phyloP scores from a whole-genome alignment of 805 yeast genomes.

The Cyberlindnera veronae region DNA sequence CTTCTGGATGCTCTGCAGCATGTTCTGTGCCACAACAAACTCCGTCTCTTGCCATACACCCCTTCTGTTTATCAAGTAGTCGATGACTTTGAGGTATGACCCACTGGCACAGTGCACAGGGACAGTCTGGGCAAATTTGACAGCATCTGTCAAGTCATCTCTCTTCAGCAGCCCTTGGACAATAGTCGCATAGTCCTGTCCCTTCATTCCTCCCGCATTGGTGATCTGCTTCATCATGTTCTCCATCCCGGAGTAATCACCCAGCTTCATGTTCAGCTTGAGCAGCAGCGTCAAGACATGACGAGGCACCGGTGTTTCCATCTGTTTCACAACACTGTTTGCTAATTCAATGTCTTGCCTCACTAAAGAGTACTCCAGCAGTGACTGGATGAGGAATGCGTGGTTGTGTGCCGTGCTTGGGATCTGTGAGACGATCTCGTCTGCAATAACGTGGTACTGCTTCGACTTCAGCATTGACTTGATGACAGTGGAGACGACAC shows the following conservation, averaged over 20 bases:
- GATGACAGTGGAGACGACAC: conserved; percentile 15
- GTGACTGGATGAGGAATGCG: conserved; percentile 11
- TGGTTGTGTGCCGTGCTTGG: conserved; percentile 13
- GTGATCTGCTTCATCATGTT: conserved; percentile 20
- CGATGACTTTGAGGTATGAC: conserved; percentile 15
- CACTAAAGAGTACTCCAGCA: conserved; percentile 14
- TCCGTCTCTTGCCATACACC: conserved; percentile 14
- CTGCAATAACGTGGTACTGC: conserved; percentile 12
- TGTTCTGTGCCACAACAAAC: conserved; percentile 15
- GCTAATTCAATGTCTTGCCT: conserved; percentile 11
- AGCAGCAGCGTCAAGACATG: conserved; percentile 16
- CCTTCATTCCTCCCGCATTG: conserved; percentile 11
- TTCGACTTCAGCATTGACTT: conserved; percentile 14
- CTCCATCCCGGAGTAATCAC: conserved; percentile 21
- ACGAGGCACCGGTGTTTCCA: conserved; percentile 17
- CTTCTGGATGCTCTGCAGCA: conserved; percentile 12
- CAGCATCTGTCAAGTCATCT: conserved; percentile 12
- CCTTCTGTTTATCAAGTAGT: conserved; percentile 11
- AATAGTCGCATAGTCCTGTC: conserved; percentile 20
- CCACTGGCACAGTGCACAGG: conserved; percentile 4
- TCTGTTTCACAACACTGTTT: conserved; percentile 13
- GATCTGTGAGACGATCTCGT: conserved; percentile 19
- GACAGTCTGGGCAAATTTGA: conserved; percentile 5
- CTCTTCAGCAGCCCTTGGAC: conserved; percentile 17
- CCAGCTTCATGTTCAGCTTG: conserved; percentile 16